These are phyloP conservation scores for Paxillus involutus DNA, from an alignment of 768 basidiomycete species.

Conservation along the genomic window DNA sequence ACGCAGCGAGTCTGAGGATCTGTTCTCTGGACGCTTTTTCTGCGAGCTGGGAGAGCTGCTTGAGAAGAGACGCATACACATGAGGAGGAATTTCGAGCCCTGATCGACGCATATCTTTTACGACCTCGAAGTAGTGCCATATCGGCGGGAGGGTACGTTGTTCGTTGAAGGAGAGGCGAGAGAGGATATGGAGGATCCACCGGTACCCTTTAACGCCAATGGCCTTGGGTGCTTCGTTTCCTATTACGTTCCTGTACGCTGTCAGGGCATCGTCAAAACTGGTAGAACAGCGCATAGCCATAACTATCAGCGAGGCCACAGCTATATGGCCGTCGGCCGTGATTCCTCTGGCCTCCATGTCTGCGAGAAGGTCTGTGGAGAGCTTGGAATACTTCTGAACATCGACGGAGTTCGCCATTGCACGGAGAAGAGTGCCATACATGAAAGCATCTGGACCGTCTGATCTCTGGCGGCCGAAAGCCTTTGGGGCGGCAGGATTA, in stretches of 20 bases:
- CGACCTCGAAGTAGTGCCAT: slow-evolving; percentile 68
- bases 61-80: slow-evolving; percentile 69
- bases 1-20: slow-evolving; percentile 38
- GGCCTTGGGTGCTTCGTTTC: slow-evolving; percentile 23
- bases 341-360: slow-evolving; percentile 60
- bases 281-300: slow-evolving; percentile 64
- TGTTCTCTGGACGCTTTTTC: slow-evolving; percentile 23
- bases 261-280: slow-evolving; percentile 60
- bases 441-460: slow-evolving; percentile 50
- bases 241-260: slow-evolving; percentile 49
- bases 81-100: slow-evolving; percentile 56
- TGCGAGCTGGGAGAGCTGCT: slow-evolving; percentile 50
- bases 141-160: slow-evolving; percentile 39
- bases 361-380: slow-evolving; percentile 54
- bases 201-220: slow-evolving; percentile 62
- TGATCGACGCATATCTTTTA: slow-evolving; percentile 74
- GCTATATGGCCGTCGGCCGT: slow-evolving; percentile 44
- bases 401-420: slow-evolving; percentile 44
- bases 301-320: slow-evolving; percentile 51
- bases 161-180: slow-evolving; percentile 52
- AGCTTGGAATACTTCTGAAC: slow-evolving; percentile 47
- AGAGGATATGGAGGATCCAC: slow-evolving; percentile 63
- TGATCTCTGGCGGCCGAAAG: slow-evolving; percentile 34
- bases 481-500: slow-evolving; percentile 4
- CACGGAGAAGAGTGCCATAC: slow-evolving; percentile 54